Evolutionary conservation across 192 early-diverging fungal genomes (phyloP).

Genomic region (Umbelopsis ramanniana): DNA sequence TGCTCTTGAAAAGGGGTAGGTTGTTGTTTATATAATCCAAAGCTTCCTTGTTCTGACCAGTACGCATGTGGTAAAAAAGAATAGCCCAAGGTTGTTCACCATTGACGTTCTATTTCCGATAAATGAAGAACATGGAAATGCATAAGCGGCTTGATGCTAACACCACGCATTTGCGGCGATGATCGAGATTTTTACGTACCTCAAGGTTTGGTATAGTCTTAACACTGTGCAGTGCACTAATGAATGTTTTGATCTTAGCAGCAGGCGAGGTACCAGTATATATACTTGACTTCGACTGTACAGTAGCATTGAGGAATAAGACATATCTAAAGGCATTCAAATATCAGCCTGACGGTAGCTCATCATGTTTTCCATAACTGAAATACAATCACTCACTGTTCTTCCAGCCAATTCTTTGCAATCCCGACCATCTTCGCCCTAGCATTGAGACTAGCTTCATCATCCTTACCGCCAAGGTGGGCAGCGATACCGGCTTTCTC

Average conservation of each 20-base stretch:
- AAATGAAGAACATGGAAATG: background rate
- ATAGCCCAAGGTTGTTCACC: constrained; percentile 14
- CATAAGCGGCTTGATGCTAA: too few species aligned
- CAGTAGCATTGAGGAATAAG: constrained; percentile 13
- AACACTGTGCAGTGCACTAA: background rate
- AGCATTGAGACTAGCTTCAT: background rate
- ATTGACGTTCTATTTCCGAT: background rate
- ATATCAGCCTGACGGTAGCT: background rate
- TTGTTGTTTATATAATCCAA: constrained; percentile 65
- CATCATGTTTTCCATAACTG: background rate
- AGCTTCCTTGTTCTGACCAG: constrained; percentile 42
- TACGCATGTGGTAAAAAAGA: background rate
- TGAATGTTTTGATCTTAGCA: constrained; percentile 11
- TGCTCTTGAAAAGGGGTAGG: constrained; percentile 54
- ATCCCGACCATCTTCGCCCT: constrained; percentile 10
- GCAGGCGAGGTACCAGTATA: constrained; percentile 3
- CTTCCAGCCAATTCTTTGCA: constrained; percentile 25
- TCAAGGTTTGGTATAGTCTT: constrained; percentile 19
- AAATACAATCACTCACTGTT: constrained; percentile 20
- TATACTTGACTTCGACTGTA: background rate
- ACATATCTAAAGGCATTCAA: background rate
- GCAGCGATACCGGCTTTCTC: background rate
- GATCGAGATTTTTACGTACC: background rate
- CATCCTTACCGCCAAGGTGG: background rate
- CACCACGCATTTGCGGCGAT: too few species aligned